Percentiles rank a stretch among this genome's conserved stretches.
These are phyloP conservation scores for Sphaerostilbella broomeana DNA, from an alignment of 2,329 filamentous ascomycete genomes.

Conservation along the genomic window DNA sequence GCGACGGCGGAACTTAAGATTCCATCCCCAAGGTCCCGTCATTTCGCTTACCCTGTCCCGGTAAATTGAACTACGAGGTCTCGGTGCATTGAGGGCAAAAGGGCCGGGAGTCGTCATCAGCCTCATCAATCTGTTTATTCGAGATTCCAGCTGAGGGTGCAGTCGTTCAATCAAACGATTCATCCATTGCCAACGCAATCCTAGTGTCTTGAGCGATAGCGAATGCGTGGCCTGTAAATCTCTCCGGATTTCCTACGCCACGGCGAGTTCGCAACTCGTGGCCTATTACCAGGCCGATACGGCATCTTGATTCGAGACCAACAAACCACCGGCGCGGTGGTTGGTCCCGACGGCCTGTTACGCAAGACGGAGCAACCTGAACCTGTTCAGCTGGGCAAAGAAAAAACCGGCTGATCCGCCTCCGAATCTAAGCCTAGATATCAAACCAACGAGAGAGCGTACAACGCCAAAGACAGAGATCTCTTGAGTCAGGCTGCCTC, in stretches of 20 bases:
- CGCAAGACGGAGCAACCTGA: not conserved
- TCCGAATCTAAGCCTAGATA: not conserved
- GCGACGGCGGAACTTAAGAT: slow-evolving; percentile 16
- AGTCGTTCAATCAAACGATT: too few relatives aligned
- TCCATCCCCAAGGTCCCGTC: slow-evolving; percentile 22
- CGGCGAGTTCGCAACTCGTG: too few relatives aligned
- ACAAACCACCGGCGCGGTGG: slow-evolving; percentile 6
- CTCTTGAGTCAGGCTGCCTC: slow-evolving; percentile 11
- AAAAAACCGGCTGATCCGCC: slow-evolving; percentile 9
- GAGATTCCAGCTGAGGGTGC: too few relatives aligned
- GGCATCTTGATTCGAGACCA: too few relatives aligned
- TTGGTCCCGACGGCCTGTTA: slow-evolving; percentile 6
- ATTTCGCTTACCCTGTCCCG: slow-evolving; percentile 30
- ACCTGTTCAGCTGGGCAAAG: slow-evolving; percentile 8
- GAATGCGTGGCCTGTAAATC: too few relatives aligned
- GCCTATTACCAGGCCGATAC: too few relatives aligned
- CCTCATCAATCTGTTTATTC: not conserved
- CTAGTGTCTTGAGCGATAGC: too few relatives aligned
- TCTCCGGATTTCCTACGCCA: too few relatives aligned
- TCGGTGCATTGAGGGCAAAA: slow-evolving; percentile 10
- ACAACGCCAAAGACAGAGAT: not conserved
- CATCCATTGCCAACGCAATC: too few relatives aligned
- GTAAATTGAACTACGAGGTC: slow-evolving; percentile 26
- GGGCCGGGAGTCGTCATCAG: slow-evolving; percentile 12
- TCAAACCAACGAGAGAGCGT: slow-evolving; percentile 6